phyloP scores from a whole-genome alignment of 78 protist genomes.

The Dictyostelium citrinum region DNA sequence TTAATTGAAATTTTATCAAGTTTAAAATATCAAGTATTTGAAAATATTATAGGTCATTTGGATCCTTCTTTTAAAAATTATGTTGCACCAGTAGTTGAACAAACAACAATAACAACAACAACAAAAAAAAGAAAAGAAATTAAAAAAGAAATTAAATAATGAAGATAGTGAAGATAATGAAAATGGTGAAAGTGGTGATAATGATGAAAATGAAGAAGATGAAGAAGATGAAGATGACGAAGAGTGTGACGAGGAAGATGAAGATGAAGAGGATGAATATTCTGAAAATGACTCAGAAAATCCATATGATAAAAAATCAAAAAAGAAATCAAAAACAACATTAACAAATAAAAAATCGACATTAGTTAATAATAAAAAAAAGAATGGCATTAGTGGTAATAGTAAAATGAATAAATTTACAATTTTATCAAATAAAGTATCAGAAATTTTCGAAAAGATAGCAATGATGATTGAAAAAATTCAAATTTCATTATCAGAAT shows the following conservation, averaged over 20 bases:
- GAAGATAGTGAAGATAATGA: background rate
- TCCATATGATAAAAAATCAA: conserved; percentile 12
- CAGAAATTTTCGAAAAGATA: conserved; percentile 33
- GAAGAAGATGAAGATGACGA: background rate
- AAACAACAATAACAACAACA: background rate
- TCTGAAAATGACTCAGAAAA: background rate
- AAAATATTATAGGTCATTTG: conserved; percentile 50
- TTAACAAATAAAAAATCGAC: background rate
- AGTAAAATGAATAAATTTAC: background rate
- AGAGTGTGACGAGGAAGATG: background rate
- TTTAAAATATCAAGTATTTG: conserved; percentile 32
- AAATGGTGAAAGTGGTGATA: background rate
- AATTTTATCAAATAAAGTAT: conserved; percentile 15
- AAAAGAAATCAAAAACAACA: conserved; percentile 10
- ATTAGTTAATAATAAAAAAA: background rate
- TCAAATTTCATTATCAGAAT: background rate
- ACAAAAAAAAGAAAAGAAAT: conserved; percentile 1
- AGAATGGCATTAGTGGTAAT: background rate
- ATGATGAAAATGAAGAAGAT: background rate
- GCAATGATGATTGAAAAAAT: background rate
- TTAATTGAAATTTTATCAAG: conserved; percentile 26
- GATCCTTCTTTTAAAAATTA: conserved; percentile 55
- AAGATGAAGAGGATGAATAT: conserved; percentile 3
- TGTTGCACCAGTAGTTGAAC: background rate
- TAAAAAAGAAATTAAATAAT: background rate